phyloP scores from a whole-genome alignment of 371 early-diverging fungal species.

The Lichtheimia corymbifera region DNA sequence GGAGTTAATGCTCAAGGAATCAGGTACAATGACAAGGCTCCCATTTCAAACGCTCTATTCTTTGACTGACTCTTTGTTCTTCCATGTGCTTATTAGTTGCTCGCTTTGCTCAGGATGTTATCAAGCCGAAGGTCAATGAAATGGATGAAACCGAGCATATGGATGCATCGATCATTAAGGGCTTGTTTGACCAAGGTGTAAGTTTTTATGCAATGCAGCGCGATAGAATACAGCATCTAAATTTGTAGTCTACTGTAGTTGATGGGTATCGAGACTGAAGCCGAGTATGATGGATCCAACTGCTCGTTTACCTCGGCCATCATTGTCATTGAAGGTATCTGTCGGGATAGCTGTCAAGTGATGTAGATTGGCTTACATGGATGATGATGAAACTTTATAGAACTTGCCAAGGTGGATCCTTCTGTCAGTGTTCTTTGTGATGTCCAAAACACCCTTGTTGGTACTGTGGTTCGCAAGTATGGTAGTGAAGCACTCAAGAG shows the following conservation, averaged over 20 bases:
- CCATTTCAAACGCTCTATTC: background rate
- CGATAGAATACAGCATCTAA: background rate
- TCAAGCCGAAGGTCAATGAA: conserved; percentile 84
- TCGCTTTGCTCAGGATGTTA: conserved; percentile 82
- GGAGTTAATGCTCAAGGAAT: conserved; percentile 75
- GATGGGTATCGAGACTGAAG: conserved; percentile 94
- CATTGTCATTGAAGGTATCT: conserved; percentile 80
- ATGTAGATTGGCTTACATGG: background rate
- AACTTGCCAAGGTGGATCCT: conserved; percentile 96
- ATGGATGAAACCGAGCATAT: conserved; percentile 95
- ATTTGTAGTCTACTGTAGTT: conserved; percentile 46
- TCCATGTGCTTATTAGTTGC: conserved; percentile 54
- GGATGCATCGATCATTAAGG: conserved; percentile 80
- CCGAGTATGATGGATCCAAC: conserved; percentile 83
- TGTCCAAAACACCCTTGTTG: conserved; percentile 97
- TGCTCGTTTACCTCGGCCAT: conserved; percentile 94
- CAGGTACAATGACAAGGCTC: conserved; percentile 22
- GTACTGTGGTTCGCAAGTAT: conserved; percentile 91
- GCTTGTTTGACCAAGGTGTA: conserved; percentile 89
- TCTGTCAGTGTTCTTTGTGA: conserved; percentile 92
- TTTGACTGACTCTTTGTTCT: background rate
- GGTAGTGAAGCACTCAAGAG: conserved; percentile 75
- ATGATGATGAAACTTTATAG: conserved; percentile 27
- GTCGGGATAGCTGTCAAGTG: background rate
- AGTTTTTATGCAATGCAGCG: conserved; percentile 22